A percentile compares a stretch with the other conserved stretches of the same genome.
These are phyloP conservation scores for Calonectria hawksworthii DNA, from an alignment of 2,329 filamentous ascomycete genomes.

Conservation along the genomic window DNA sequence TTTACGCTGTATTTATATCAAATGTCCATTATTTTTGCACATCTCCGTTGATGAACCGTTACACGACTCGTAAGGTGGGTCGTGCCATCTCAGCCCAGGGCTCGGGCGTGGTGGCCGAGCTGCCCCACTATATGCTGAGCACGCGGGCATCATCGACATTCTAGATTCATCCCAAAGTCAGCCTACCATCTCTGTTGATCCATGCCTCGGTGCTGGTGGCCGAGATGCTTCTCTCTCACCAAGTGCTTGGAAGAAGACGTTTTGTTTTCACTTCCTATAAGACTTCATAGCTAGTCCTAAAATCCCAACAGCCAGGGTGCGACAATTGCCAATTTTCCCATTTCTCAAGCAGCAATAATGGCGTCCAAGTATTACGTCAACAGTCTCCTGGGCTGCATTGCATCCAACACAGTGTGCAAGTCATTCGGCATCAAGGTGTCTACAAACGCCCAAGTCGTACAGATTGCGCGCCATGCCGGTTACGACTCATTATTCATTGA, in stretches of 20 bases:
- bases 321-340: not conserved
- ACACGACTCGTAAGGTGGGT: too few relatives aligned
- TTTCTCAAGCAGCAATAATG: not conserved
- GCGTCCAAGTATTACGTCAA: slow-evolving; percentile 14
- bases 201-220: not conserved
- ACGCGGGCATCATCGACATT: too few relatives aligned
- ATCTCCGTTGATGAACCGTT: too few relatives aligned
- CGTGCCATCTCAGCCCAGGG: too few relatives aligned
- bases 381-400: slow-evolving; percentile 13
- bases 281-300: not conserved
- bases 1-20: too few relatives aligned
- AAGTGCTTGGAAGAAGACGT: not conserved
- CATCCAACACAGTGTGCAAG: slow-evolving; percentile 33
- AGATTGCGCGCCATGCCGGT: slow-evolving; percentile 49
- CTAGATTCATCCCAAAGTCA: not conserved
- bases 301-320: not conserved
- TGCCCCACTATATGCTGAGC: too few relatives aligned
- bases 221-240: not conserved
- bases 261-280: not conserved
- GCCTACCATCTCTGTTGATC: not conserved
- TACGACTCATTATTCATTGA: slow-evolving; percentile 56
- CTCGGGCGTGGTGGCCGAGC: too few relatives aligned
- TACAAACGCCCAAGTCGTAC: slow-evolving; percentile 46
- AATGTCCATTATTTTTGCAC: too few relatives aligned
- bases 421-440: slow-evolving; percentile 49